phyloP scores from a whole-genome alignment of 2,329 filamentous ascomycete genomes.

The Epichloe coenophiala region DNA sequence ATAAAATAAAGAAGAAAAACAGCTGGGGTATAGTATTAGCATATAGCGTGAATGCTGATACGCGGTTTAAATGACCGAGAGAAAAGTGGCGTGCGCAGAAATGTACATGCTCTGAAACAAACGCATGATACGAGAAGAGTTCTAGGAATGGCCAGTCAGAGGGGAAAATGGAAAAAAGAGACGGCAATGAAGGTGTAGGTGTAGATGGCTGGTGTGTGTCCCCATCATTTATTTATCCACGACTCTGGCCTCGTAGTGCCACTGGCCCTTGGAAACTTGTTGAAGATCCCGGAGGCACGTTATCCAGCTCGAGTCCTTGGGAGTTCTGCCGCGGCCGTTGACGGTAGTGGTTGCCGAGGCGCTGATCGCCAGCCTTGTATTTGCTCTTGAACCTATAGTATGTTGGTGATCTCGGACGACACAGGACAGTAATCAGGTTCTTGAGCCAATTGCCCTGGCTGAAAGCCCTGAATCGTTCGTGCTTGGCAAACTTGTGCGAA shows the following conservation, averaged over 20 bases:
- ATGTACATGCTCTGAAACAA: not conserved
- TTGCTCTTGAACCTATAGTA: slow-evolving; percentile 76
- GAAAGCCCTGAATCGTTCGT: slow-evolving; percentile 83
- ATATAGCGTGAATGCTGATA: not conserved
- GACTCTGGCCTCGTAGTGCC: slow-evolving; percentile 25
- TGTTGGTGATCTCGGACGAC: slow-evolving; percentile 71
- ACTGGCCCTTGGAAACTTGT: slow-evolving; percentile 41
- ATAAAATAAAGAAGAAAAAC: not conserved
- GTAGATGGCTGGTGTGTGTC: not conserved
- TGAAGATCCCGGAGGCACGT: slow-evolving; percentile 31
- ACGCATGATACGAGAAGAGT: not conserved
- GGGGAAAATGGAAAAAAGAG: not conserved
- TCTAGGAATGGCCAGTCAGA: not conserved
- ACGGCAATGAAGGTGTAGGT: not conserved
- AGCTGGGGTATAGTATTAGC: not conserved
- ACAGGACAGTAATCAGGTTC: slow-evolving; percentile 73
- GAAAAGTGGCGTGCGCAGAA: not conserved
- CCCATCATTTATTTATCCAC: slow-evolving; percentile 3
- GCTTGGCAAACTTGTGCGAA: slow-evolving; percentile 86
- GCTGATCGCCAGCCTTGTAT: slow-evolving; percentile 72
- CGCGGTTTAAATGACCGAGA: not conserved
- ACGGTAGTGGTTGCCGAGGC: slow-evolving; percentile 45
- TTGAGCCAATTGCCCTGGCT: slow-evolving; percentile 60
- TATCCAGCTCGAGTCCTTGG: slow-evolving; percentile 60
- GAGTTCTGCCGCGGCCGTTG: slow-evolving; percentile 32